These are phyloP conservation scores for Nigrospora osmanthi DNA, from an alignment of 2,329 filamentous ascomycete genomes.

Conservation along the genomic window DNA sequence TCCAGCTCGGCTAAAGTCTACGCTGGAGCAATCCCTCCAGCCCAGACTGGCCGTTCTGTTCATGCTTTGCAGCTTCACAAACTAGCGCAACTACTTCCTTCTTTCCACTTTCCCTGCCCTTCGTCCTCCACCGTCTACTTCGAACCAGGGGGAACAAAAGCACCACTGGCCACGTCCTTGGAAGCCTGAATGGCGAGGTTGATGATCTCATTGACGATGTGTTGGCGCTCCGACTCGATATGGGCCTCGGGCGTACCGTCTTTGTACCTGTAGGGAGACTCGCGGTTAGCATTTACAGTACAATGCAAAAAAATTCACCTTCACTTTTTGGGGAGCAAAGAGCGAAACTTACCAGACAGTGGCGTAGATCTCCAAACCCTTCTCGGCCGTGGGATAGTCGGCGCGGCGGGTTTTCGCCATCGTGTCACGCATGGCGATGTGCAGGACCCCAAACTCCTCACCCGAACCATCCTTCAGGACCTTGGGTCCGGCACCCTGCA, in stretches of 20 bases:
- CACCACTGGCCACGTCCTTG: not conserved
- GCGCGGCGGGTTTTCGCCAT: not conserved
- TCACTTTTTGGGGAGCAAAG: no score
- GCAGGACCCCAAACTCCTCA: constrained; percentile 8
- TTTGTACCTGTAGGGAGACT: constrained; percentile 1
- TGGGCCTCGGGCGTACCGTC: constrained; percentile 5
- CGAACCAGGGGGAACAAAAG: not conserved
- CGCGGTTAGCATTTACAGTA: no score
- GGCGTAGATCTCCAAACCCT: constrained; percentile 9
- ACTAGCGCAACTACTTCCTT: no score
- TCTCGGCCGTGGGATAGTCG: not conserved
- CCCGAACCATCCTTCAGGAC: constrained; percentile 2
- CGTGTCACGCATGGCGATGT: constrained; percentile 10
- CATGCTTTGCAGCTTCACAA: no score
- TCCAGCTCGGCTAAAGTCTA: no score
- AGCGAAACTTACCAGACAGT: constrained; percentile 4
- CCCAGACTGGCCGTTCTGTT: no score
- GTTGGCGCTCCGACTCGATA: constrained; percentile 9
- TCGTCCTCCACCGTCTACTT: not conserved
- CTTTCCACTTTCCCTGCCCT: no score
- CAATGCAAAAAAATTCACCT: no score
- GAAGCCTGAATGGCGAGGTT: constrained; percentile 9
- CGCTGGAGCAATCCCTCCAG: no score
- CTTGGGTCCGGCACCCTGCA: constrained; percentile 14
- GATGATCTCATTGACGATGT: constrained; percentile 12